Evolutionary conservation across 345 rosid species (phyloP), one percentile per base, ranked within the genome.

Genomic region (Hevea brasiliensis): DNA sequence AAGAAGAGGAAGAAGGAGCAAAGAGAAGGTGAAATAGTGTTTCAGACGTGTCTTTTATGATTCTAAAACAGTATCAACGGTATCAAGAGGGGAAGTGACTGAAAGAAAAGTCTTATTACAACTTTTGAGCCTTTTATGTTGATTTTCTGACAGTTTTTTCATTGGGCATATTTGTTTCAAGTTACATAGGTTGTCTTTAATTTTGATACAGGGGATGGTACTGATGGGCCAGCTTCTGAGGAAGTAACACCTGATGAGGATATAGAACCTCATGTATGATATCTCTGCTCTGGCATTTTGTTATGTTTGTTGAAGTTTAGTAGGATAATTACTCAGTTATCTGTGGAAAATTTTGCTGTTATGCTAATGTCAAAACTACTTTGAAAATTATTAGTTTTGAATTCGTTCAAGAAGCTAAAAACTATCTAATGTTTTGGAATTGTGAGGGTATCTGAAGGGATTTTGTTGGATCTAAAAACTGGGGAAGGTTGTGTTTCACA

Each of bases 221-320:
- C 68, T 55, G 85, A 63, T 64, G 75, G 65, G 23, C 80, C 78
- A 70, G 79, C 24, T 70, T 2, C 37, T 32, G 37, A 32, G 4
- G 37, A 32, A 32, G 37, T 32, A 32, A 70, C 64, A 45, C 66
- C 74, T 59, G 78, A 70, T 70, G 79, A 86, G 79, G 81, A 72
- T 77, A 73, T 76, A 59, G 77, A 76, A 23, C 41, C 68, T 79
- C 67, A 6, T 65, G 82, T 83, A 80, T 81, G 89, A 72, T 64
- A 72, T 55, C 77, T 53, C 61, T 45, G 51, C 18, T 29, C 58
- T 7, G 32, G 26, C 48, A 21, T 66, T 47, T 8, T 8, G 14
- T 44, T 45, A 26, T 9, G 15, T 45, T 29, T 45, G 5, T 53
- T 32, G n/a, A 27, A 1, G 37, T 1, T 32, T 32, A n/a, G n/a